These are phyloP conservation scores for Fusarium sp. DNA, from an alignment of 2,329 filamentous ascomycete species.

Conservation along the genomic window DNA sequence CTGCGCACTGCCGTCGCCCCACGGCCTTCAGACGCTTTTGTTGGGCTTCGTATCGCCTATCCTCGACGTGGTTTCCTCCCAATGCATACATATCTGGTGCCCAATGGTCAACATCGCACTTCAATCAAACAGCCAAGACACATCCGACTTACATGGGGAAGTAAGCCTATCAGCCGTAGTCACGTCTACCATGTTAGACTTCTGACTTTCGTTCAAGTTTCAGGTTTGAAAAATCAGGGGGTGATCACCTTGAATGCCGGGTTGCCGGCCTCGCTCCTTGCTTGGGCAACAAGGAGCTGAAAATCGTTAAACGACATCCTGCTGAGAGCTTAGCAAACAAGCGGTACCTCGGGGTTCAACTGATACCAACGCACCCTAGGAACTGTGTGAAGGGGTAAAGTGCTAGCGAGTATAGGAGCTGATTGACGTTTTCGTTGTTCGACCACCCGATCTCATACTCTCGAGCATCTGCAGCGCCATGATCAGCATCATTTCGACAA, in stretches of 20 bases:
- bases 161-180: conserved; percentile 61
- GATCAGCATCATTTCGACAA: conserved; percentile 8
- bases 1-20: not conserved
- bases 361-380: conserved; percentile 54
- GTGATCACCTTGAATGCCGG: conserved; percentile 65
- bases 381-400: conserved; percentile 67
- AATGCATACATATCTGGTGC: conserved; percentile 70
- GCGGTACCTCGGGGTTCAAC: not conserved
- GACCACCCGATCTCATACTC: conserved; percentile 64
- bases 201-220: not conserved
- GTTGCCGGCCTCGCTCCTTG: conserved; percentile 65
- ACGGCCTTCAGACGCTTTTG: not conserved
- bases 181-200: conserved; percentile 9
- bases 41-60: not conserved
- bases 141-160: conserved; percentile 67
- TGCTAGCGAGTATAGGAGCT: conserved; percentile 66
- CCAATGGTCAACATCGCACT: conserved; percentile 17
- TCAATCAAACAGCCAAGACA: not conserved
- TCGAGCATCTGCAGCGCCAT: conserved; percentile 56
- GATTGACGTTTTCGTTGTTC: conserved; percentile 67
- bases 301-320: conserved; percentile 71
- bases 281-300: conserved; percentile 67
- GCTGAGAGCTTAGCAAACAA: conserved; percentile 11
- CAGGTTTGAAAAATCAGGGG: not conserved
- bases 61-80: conserved; percentile 64